These are phyloP conservation scores for Hansenula sp. DNA, from an alignment of 1,139 yeast species.

Conservation along the genomic window DNA sequence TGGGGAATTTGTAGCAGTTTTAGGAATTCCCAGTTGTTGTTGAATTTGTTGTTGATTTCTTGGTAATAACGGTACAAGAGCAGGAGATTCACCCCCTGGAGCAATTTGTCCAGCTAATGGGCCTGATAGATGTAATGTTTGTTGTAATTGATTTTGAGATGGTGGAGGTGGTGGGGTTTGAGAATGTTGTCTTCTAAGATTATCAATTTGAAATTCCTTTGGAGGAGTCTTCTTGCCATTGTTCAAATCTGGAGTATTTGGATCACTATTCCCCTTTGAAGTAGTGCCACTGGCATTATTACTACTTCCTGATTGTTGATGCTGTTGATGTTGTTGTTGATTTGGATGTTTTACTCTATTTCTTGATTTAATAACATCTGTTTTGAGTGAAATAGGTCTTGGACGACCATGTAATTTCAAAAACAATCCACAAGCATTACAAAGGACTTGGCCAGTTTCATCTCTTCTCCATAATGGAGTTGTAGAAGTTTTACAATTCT, in stretches of 20 bases:
- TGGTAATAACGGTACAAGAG: slow-evolving; percentile 20
- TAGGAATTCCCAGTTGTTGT: background rate
- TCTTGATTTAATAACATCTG: slow-evolving; percentile 87
- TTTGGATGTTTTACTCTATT: slow-evolving; percentile 48
- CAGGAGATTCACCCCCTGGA: slow-evolving; percentile 10
- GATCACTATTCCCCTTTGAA: background rate
- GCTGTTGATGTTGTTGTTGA: slow-evolving; percentile 4
- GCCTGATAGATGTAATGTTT: background rate
- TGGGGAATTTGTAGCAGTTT: slow-evolving; percentile 14
- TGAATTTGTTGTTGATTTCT: slow-evolving; percentile 7
- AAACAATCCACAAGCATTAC: slow-evolving; percentile 94
- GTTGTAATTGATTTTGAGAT: background rate
- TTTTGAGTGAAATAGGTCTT: slow-evolving; percentile 84
- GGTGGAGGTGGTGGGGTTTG: slow-evolving; percentile 1
- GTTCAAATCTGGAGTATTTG: background rate
- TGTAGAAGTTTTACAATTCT: slow-evolving; percentile 86
- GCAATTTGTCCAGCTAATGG: no score
- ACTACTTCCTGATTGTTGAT: no score
- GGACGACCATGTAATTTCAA: slow-evolving; percentile 89
- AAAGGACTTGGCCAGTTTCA: slow-evolving; percentile 87
- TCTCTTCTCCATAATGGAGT: slow-evolving; percentile 96
- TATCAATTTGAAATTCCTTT: background rate
- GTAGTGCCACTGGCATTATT: no score
- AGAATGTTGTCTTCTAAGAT: background rate
- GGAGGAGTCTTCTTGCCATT: slow-evolving; percentile 1